phyloP scores from a whole-genome alignment of 768 basidiomycete species.

The Mycena alexandri region DNA sequence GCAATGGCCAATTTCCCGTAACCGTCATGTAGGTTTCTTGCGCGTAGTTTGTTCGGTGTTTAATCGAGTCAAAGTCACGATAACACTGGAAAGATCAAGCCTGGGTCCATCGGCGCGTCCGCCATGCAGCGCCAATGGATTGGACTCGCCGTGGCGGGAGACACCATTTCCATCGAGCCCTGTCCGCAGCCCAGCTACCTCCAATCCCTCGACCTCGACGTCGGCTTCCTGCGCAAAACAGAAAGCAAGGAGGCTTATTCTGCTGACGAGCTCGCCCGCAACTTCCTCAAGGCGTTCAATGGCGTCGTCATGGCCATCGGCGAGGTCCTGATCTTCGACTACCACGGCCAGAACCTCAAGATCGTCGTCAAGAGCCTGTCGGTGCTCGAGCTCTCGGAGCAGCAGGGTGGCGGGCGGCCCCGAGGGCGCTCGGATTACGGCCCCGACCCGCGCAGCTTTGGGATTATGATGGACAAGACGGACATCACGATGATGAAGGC shows the following conservation, averaged over 20 bases:
- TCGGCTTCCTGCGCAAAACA: constrained; percentile 70
- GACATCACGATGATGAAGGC: constrained; percentile 91
- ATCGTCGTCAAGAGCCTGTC: constrained; percentile 72
- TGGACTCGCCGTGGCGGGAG: constrained; percentile 82
- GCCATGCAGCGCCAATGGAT: constrained; percentile 91
- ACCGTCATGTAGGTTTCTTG: constrained; percentile 73
- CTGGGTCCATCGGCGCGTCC: constrained; percentile 82
- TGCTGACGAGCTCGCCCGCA: constrained; percentile 85
- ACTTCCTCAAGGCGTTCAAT: constrained; percentile 81
- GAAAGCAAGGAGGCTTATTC: constrained; percentile 81
- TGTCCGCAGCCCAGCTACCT: constrained; percentile 75
- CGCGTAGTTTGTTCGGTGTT: not conserved
- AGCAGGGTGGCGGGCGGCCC: constrained; percentile 59
- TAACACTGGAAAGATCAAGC: constrained; percentile 75
- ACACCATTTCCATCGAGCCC: constrained; percentile 77
- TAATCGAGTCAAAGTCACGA: constrained; percentile 69
- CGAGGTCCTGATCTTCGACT: constrained; percentile 87
- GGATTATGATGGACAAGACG: constrained; percentile 92
- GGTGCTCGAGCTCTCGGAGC: constrained; percentile 71
- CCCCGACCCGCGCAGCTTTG: constrained; percentile 56
- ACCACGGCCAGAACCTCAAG: constrained; percentile 86
- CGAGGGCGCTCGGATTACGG: constrained; percentile 34
- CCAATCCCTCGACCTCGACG: constrained; percentile 84
- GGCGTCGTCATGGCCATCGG: constrained; percentile 78
- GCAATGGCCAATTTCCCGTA: constrained; percentile 78